A percentile compares a stretch with the other conserved stretches of the same genome.
These are phyloP conservation scores for Coccinonectria pachysandricola DNA, from an alignment of 2,329 filamentous ascomycete species.

Conservation along the genomic window DNA sequence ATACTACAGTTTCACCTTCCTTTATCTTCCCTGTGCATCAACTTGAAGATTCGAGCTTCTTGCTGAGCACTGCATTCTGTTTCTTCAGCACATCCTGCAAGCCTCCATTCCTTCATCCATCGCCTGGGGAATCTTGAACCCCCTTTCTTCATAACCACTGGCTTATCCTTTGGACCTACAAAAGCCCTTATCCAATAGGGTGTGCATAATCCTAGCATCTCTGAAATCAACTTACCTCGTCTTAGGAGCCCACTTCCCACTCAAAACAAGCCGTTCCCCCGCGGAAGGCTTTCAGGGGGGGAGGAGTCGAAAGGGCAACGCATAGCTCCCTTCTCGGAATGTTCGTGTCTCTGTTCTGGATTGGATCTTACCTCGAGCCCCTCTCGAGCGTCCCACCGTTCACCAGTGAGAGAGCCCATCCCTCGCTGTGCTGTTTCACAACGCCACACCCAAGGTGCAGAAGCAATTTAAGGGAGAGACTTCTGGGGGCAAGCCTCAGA, in stretches of 20 bases:
- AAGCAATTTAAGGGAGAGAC: constrained; percentile 25
- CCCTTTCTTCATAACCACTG: constrained; percentile 6
- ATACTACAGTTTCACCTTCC: too few relatives aligned
- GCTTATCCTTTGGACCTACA: constrained; percentile 10
- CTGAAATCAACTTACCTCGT: constrained; percentile 11
- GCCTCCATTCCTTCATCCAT: constrained; percentile 10
- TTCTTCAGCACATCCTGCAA: constrained; percentile 14
- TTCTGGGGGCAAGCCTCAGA: constrained; percentile 20
- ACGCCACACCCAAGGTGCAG: constrained; percentile 22
- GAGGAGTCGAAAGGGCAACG: constrained; percentile 17
- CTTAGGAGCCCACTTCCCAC: constrained; percentile 12
- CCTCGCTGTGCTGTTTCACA: constrained; percentile 26
- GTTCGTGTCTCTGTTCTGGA: constrained; percentile 27
- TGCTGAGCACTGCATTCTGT: constrained; percentile 1
- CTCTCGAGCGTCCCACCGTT: constrained; percentile 21
- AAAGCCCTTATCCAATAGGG: constrained; percentile 10
- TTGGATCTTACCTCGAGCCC: constrained; percentile 24
- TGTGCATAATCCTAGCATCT: constrained; percentile 10
- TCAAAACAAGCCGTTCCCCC: constrained; percentile 9
- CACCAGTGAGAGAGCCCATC: constrained; percentile 24
- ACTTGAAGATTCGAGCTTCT: neutral
- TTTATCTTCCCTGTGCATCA: too few relatives aligned
- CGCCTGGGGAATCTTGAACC: constrained; percentile 10
- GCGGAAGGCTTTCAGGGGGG: constrained; percentile 7
- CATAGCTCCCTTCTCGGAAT: constrained; percentile 26